Conservation (phyloP, 805 yeast species). For the Candida tallmaniae region DNA sequence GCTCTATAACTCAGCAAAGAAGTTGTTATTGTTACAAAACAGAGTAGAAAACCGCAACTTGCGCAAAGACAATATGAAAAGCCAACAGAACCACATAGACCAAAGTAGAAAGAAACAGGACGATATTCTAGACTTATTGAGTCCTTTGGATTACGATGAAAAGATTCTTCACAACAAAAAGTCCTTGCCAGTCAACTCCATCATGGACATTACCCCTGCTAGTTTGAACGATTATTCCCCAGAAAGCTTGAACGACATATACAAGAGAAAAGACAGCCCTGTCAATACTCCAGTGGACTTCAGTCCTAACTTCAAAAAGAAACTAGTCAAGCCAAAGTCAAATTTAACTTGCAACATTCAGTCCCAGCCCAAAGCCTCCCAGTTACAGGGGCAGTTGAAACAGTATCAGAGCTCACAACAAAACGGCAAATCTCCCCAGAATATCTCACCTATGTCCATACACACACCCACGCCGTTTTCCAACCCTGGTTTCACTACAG, state of each 20-base stretch:
- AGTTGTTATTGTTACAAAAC: conserved; percentile 33
- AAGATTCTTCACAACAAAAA: conserved; percentile 4
- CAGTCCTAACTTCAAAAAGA: conserved; percentile 5
- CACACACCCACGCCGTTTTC: background rate
- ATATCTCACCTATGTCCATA: background rate
- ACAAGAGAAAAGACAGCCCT: conserved; percentile 17
- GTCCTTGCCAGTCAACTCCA: conserved; percentile 6
- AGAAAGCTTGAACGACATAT: conserved; percentile 7
- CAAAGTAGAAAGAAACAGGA: conserved; percentile 3
- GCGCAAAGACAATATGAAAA: conserved; percentile 25
- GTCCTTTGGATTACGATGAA: conserved; percentile 38
- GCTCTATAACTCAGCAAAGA: conserved; percentile 38
- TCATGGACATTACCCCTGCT: conserved; percentile 26
- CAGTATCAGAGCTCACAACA: background rate
- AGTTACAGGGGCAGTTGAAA: background rate
- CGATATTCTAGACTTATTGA: conserved; percentile 24
- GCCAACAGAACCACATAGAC: conserved; percentile 25
- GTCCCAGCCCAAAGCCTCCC: conserved; percentile 4
- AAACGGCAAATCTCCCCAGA: background rate
- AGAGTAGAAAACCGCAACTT: conserved; percentile 36
- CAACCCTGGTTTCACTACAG: background rate
- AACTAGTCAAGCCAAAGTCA: conserved; percentile 12
- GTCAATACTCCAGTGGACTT: conserved; percentile 9
- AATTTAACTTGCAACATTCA: conserved; percentile 19
- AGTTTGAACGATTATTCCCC: conserved; percentile 25